Conservation (phyloP, 1,284 basidiomycete genomes). For the Sporisorium exsertum region DNA sequence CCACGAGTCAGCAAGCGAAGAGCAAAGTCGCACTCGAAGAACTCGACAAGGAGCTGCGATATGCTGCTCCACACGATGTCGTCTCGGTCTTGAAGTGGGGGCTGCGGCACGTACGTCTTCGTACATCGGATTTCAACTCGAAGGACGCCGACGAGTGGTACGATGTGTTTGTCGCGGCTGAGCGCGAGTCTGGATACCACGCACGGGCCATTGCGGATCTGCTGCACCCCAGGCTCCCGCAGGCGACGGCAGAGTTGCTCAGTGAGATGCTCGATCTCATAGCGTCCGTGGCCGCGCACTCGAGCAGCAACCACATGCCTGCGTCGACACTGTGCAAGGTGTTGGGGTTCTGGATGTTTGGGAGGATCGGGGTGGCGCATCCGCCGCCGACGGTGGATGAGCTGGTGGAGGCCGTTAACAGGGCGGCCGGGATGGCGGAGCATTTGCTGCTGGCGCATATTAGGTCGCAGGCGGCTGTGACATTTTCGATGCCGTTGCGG, state of each 20-base stretch:
- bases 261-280: slow-evolving; percentile 52
- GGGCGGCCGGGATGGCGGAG: slow-evolving; percentile 33
- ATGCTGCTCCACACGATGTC: slow-evolving; percentile 54
- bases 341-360: slow-evolving; percentile 59
- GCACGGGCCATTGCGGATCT: slow-evolving; percentile 41
- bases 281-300: slow-evolving; percentile 54
- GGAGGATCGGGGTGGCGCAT: slow-evolving; percentile 48
- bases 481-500: slow-evolving; percentile 53
- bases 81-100: slow-evolving; percentile 59
- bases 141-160: slow-evolving; percentile 49
- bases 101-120: slow-evolving; percentile 47
- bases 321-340: slow-evolving; percentile 41
- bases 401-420: slow-evolving; percentile 15
- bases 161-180: slow-evolving; percentile 40
- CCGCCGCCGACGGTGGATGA: slow-evolving; percentile 48
- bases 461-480: slow-evolving; percentile 46
- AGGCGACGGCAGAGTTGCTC: slow-evolving; percentile 43
- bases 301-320: slow-evolving; percentile 58
- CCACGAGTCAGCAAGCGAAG: slow-evolving; percentile 5
- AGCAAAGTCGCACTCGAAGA: slow-evolving; percentile 25
- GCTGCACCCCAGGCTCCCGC: slow-evolving; percentile 44
- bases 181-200: slow-evolving; percentile 41
- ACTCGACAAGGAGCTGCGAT: slow-evolving; percentile 48
- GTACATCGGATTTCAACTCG: slow-evolving; percentile 44
- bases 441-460: slow-evolving; percentile 60